These are phyloP conservation scores for Gentiana macrophylla DNA, from an alignment of 257 asterid species.

Conservation along the genomic window DNA sequence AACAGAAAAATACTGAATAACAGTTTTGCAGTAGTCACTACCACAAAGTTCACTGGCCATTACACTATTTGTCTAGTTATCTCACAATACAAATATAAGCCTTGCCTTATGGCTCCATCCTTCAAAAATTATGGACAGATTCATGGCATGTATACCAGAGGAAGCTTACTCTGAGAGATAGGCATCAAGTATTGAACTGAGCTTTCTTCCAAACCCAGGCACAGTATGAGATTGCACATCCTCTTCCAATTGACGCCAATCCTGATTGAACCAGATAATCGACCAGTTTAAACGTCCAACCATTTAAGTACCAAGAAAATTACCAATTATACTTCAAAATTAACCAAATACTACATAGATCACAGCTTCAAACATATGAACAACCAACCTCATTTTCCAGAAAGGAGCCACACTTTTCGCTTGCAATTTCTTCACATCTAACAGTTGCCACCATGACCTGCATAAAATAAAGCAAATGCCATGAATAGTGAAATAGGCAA, in stretches of 20 bases:
- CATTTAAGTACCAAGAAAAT: no score
- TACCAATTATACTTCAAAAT: background rate
- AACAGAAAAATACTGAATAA: no score
- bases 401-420: constrained; percentile 67
- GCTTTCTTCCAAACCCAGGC: constrained; percentile 75
- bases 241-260: constrained; percentile 71
- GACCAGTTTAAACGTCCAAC: background rate
- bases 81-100: no score
- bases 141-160: background rate
- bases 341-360: background rate
- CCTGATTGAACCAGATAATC: constrained; percentile 27
- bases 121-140: background rate
- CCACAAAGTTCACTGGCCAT: no score
- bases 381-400: constrained; percentile 52
- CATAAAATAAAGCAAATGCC: background rate
- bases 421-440: constrained; percentile 90
- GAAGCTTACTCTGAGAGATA: constrained; percentile 68
- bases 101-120: background rate
- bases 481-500: no score
- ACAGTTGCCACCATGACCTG: constrained; percentile 99
- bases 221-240: constrained; percentile 63
- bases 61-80: no score
- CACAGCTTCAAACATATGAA: constrained; percentile 5
- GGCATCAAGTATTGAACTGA: constrained; percentile 48
- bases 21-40: no score